Conservation (phyloP, 1,284 basidiomycete genomes). For the Phellinidium pouzarii region DNA sequence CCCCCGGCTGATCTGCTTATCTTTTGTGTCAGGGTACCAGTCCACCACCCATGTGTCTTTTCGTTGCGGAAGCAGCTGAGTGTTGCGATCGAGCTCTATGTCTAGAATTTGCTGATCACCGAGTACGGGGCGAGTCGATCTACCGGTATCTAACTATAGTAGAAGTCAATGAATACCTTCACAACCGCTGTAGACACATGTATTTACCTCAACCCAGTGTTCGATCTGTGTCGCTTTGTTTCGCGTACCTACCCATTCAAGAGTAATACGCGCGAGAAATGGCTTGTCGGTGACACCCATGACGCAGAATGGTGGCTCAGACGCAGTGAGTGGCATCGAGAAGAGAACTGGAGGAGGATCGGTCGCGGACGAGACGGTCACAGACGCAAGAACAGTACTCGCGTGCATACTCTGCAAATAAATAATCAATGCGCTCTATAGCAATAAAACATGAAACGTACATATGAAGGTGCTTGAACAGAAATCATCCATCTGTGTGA, state of each 20-base stretch:
- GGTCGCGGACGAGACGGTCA: conserved; percentile 42
- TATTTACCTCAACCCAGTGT: conserved; percentile 69
- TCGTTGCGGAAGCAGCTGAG: conserved; percentile 39
- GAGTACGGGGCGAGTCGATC: conserved; percentile 36
- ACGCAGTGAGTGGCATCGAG: conserved; percentile 29
- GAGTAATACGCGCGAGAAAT: conserved; percentile 56
- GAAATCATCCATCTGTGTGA: conserved; percentile 69
- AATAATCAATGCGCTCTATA: conserved; percentile 13
- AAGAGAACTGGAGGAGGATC: conserved; percentile 34
- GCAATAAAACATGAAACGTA: conserved; percentile 31
- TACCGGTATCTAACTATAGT: conserved; percentile 53
- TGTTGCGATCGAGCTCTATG: conserved; percentile 60
- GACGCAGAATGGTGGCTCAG: conserved; percentile 51
- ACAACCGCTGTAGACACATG: neutral
- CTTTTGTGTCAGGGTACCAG: conserved; percentile 19
- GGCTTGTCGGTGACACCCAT: conserved; percentile 49
- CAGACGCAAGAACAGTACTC: conserved; percentile 43
- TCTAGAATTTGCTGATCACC: conserved; percentile 71
- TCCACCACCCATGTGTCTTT: conserved; percentile 16
- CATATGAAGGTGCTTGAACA: conserved; percentile 65
- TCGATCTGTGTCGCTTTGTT: conserved; percentile 45
- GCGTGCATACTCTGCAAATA: conserved; percentile 43
- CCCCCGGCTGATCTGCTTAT: neutral
- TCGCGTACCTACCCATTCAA: conserved; percentile 41
- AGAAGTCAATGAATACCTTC: conserved; percentile 7